Percentiles rank a stretch among this genome's conserved stretches.
These are phyloP conservation scores for Aspergillus ibericus DNA, from an alignment of 2,329 filamentous ascomycete species.

Conservation along the genomic window DNA sequence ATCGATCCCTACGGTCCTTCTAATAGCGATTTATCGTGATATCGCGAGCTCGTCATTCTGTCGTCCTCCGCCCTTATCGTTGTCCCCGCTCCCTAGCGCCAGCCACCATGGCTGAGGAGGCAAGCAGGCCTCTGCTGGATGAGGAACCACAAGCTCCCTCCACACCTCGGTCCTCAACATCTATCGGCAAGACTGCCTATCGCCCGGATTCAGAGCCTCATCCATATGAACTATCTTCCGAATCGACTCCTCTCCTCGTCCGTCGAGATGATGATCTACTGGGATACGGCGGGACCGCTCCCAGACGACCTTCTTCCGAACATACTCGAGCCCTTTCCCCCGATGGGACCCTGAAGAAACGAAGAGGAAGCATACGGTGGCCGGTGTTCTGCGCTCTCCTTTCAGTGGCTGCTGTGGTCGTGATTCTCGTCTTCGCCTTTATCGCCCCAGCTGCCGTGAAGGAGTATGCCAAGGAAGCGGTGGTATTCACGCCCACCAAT, in stretches of 20 bases:
- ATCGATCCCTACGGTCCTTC: not conserved
- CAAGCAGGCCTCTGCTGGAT: slow-evolving; percentile 31
- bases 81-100: slow-evolving; percentile 3
- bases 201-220: slow-evolving; percentile 18
- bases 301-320: slow-evolving; percentile 23
- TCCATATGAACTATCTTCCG: slow-evolving; percentile 40
- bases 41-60: not conserved
- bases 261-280: slow-evolving; percentile 34
- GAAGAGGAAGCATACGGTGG: slow-evolving; percentile 58
- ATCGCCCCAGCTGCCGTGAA: slow-evolving; percentile 77
- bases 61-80: slow-evolving; percentile 9
- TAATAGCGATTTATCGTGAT: not conserved
- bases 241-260: slow-evolving; percentile 45
- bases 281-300: slow-evolving; percentile 34
- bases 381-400: slow-evolving; percentile 71
- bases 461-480: slow-evolving; percentile 80
- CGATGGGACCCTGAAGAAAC: slow-evolving; percentile 21
- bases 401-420: slow-evolving; percentile 57
- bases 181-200: slow-evolving; percentile 15
- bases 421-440: slow-evolving; percentile 77
- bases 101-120: slow-evolving; percentile 38
- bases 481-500: slow-evolving; percentile 77
- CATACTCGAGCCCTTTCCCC: slow-evolving; percentile 19
- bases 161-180: slow-evolving; percentile 17
- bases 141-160: slow-evolving; percentile 24